phyloP scores from a whole-genome alignment of 352 stramenopile genomes.

The Phytophthora brassicae region DNA sequence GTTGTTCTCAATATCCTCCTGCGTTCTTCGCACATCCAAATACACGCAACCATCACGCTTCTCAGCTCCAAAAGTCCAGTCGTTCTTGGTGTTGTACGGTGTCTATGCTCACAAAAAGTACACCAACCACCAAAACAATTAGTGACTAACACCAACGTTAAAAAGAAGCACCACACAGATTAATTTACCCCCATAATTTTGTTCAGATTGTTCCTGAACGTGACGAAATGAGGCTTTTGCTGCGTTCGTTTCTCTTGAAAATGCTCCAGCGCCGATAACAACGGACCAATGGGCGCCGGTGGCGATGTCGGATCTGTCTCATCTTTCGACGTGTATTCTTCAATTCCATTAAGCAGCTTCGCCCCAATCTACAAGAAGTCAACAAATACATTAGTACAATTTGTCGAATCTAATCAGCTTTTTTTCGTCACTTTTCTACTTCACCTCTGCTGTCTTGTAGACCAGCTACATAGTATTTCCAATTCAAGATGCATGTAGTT shows the following conservation, averaged over 20 bases:
- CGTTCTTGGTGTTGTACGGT: slow-evolving; percentile 76
- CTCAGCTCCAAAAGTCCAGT: slow-evolving; percentile 61
- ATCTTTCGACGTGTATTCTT: slow-evolving; percentile 53
- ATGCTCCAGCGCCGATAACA: slow-evolving; percentile 48
- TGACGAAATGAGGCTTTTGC: slow-evolving; percentile 56
- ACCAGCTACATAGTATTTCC: slow-evolving; percentile 19
- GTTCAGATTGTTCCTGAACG: slow-evolving; percentile 82
- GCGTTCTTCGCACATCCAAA: slow-evolving; percentile 56
- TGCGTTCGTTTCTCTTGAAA: slow-evolving; percentile 30
- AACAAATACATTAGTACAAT: neutral
- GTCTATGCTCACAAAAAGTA: slow-evolving; percentile 39
- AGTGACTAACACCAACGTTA: neutral
- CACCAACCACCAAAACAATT: slow-evolving; percentile 5
- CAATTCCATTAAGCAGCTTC: slow-evolving; percentile 63
- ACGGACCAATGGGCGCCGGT: slow-evolving; percentile 51
- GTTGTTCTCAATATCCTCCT: slow-evolving; percentile 43
- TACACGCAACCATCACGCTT: slow-evolving; percentile 64
- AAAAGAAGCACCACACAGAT: neutral
- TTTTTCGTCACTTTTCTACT: neutral
- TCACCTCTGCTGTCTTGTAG: slow-evolving; percentile 36
- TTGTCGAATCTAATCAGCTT: neutral
- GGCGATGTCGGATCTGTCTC: slow-evolving; percentile 43
- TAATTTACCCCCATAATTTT: slow-evolving; percentile 73
- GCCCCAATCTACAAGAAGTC: slow-evolving; percentile 38
- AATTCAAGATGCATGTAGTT: too few species aligned